A percentile compares a stretch with the other conserved stretches of the same genome.
These are phyloP conservation scores for Camelina neglecta DNA, from an alignment of 345 rosid species.

Conservation along the genomic window DNA sequence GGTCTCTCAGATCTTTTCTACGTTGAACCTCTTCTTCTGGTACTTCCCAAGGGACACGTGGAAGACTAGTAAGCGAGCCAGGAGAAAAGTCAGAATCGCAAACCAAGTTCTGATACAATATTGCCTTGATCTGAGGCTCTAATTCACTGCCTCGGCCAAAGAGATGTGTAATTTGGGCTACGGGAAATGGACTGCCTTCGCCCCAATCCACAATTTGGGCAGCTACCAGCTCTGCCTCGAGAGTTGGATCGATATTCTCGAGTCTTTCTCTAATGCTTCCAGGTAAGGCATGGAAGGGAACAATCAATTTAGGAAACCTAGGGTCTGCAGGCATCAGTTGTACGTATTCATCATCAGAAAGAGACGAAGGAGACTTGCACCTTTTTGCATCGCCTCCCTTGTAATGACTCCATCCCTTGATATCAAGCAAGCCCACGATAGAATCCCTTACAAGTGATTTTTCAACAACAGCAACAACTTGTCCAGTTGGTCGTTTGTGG, in stretches of 20 bases:
- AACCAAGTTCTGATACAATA: slow-evolving; percentile 71
- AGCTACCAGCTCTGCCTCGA: slow-evolving; percentile 78
- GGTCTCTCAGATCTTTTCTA: slow-evolving; percentile 73
- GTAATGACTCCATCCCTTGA: slow-evolving; percentile 60
- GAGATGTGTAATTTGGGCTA: slow-evolving; percentile 54
- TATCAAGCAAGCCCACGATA: slow-evolving; percentile 77
- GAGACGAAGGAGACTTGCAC: slow-evolving; percentile 44
- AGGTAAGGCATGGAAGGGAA: slow-evolving; percentile 59
- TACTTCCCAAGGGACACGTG: slow-evolving; percentile 71
- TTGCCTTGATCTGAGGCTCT: slow-evolving; percentile 71
- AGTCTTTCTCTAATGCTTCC: slow-evolving; percentile 67
- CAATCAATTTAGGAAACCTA: slow-evolving; percentile 74
- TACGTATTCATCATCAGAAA: slow-evolving; percentile 52
- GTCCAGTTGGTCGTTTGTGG: slow-evolving; percentile 82
- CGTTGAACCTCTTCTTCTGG: slow-evolving; percentile 60
- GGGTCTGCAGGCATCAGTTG: slow-evolving; percentile 71
- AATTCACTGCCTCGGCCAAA: slow-evolving; percentile 78
- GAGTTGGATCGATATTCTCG: slow-evolving; percentile 59
- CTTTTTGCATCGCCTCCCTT: slow-evolving; percentile 51
- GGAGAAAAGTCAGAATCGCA: slow-evolving; percentile 64
- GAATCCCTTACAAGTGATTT: slow-evolving; percentile 66
- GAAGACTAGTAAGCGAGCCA: slow-evolving; percentile 67
- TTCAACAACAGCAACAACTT: slow-evolving; percentile 72
- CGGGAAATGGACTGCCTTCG: slow-evolving; percentile 67
- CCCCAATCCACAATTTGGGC: slow-evolving; percentile 70